These are phyloP conservation scores for Aphanomyces astaci DNA, from an alignment of 352 stramenopile genomes.

Conservation along the genomic window DNA sequence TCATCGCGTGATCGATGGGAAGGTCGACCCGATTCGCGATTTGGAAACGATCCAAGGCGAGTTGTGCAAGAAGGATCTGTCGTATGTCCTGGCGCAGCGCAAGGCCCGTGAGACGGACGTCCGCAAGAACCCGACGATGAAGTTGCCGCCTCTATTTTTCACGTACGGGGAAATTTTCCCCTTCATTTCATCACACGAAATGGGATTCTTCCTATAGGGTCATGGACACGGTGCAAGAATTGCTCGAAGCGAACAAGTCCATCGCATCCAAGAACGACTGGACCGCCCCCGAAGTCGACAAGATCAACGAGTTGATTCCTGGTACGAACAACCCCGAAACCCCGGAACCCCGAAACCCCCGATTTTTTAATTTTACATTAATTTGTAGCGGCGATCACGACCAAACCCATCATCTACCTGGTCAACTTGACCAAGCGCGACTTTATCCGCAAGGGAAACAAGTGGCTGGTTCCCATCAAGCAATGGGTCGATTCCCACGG, in stretches of 20 bases:
- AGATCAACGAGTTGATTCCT: conserved; percentile 60
- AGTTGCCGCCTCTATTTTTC: conserved; percentile 27
- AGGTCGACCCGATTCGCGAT: conserved; percentile 84
- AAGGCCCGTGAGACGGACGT: conserved; percentile 25
- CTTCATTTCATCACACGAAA: too few species aligned
- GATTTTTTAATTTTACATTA: neutral
- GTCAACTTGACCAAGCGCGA: conserved; percentile 89
- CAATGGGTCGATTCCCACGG: conserved; percentile 84
- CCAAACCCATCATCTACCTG: conserved; percentile 89
- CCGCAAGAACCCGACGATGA: conserved; percentile 29
- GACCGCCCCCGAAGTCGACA: conserved; percentile 63
- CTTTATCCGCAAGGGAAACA: conserved; percentile 87
- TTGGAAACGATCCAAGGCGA: conserved; percentile 89
- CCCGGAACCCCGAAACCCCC: neutral
- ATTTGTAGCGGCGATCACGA: conserved; percentile 44
- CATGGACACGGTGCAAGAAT: conserved; percentile 57
- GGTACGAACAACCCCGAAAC: conserved; percentile 6
- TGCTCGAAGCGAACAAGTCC: conserved; percentile 63
- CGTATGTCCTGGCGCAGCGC: conserved; percentile 25
- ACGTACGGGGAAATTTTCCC: neutral
- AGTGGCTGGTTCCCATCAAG: conserved; percentile 88
- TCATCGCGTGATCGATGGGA: conserved; percentile 31
- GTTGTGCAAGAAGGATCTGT: conserved; percentile 25
- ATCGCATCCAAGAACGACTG: conserved; percentile 56
- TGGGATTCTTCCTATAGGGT: too few species aligned